A percentile compares a stretch with the other conserved stretches of the same genome.
Conservation (phyloP, 148 eudicot species). For the Simmondsia chinensis region DNA sequence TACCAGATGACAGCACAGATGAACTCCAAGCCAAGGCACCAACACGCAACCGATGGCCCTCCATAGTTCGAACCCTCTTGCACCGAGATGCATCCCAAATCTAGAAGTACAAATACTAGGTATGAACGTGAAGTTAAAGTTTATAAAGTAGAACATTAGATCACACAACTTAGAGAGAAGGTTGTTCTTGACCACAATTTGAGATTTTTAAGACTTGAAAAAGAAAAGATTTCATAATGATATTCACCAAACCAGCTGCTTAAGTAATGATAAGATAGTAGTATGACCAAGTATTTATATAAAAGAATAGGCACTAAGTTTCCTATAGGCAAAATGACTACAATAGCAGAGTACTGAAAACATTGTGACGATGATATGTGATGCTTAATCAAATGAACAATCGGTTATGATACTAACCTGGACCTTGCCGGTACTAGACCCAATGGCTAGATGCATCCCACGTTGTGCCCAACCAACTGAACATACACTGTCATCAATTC, state of each 20-base stretch:
- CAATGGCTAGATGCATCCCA: conserved; percentile 79
- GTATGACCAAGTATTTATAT: no score
- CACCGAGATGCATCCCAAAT: conserved; percentile 90
- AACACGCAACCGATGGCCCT: conserved; percentile 77
- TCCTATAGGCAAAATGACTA: no score
- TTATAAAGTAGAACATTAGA: not conserved
- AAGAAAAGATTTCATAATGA: no score
- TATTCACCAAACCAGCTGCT: no score
- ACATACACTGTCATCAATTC: conserved; percentile 76
- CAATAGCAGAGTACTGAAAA: no score
- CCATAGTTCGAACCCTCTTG: conserved; percentile 73
- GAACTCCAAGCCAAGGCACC: conserved; percentile 92
- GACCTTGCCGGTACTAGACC: conserved; percentile 66
- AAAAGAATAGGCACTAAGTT: no score
- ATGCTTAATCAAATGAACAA: no score
- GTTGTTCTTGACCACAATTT: no score
- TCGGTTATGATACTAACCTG: conserved; percentile 54
- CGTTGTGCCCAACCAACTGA: conserved; percentile 95
- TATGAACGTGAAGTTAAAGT: not conserved
- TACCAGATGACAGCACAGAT: conserved; percentile 71
- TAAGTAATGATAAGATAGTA: no score
- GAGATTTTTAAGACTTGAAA: no score
- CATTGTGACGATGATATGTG: no score
- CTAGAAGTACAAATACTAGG: conserved; percentile 18
- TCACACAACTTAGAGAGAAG: not conserved